These are phyloP conservation scores for Lentinus tigrinus DNA, from an alignment of 768 basidiomycete species.

Conservation along the genomic window DNA sequence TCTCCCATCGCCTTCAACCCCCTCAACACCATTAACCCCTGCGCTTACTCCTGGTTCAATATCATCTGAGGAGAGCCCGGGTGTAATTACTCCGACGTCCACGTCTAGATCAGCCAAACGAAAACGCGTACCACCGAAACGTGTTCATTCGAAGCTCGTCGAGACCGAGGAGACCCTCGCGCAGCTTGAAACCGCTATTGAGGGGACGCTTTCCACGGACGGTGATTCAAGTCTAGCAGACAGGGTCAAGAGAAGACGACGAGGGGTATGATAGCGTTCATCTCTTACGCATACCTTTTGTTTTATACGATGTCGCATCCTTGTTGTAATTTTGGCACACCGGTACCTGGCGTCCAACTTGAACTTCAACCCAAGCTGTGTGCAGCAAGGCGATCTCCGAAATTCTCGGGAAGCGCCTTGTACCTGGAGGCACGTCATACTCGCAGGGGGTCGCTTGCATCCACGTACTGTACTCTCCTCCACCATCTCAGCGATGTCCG, in stretches of 20 bases:
- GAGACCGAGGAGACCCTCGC: neutral
- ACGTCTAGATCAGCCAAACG: neutral
- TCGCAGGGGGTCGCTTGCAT: neutral
- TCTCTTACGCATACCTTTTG: neutral
- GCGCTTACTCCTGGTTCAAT: neutral
- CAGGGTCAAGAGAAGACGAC: slow-evolving; percentile 25
- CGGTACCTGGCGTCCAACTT: too few species aligned
- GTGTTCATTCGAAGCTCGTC: neutral
- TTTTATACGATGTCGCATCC: neutral
- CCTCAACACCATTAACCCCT: slow-evolving; percentile 20
- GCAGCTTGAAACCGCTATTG: neutral
- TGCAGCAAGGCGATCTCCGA: too few species aligned
- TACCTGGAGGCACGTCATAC: neutral
- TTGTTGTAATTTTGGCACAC: too few species aligned
- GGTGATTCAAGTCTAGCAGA: slow-evolving; percentile 21
- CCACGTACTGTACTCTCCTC: neutral
- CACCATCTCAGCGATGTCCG: slow-evolving; percentile 11
- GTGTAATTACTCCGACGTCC: neutral
- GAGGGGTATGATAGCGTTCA: neutral
- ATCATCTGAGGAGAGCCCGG: neutral
- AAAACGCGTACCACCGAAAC: neutral
- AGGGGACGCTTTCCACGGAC: neutral
- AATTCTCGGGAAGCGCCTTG: too few species aligned
- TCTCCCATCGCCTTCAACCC: slow-evolving; percentile 15
- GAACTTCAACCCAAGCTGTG: too few species aligned